Conservation (phyloP, 2,329 filamentous ascomycete genomes). For the Cladobotryum protrusum region DNA sequence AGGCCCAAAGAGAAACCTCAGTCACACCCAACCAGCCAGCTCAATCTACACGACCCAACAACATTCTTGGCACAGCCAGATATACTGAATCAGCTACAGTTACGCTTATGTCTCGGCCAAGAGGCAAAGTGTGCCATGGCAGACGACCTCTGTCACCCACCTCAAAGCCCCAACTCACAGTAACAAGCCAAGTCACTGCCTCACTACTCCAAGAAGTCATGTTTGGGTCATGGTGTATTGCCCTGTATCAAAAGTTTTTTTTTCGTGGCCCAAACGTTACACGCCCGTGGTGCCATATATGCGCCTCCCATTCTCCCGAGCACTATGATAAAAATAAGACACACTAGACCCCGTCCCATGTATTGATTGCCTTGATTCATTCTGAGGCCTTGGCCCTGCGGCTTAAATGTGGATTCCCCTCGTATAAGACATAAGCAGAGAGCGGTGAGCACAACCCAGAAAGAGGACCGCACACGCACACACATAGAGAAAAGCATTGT, state of each 20-base stretch:
- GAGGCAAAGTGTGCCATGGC: too few species aligned
- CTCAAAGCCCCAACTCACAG: too few species aligned
- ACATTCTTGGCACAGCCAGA: too few species aligned
- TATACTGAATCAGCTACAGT: background rate
- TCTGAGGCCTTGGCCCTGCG: background rate
- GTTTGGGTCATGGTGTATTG: too few species aligned
- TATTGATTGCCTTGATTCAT: background rate
- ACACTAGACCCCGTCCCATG: background rate
- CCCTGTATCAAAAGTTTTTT: background rate
- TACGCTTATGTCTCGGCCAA: background rate
- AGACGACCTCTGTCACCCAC: too few species aligned
- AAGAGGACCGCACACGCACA: background rate
- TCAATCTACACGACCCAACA: too few species aligned
- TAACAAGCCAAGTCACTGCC: too few species aligned
- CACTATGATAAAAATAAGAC: background rate
- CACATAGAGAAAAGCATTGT: background rate
- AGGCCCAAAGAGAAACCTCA: constrained; percentile 2
- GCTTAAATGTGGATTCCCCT: background rate
- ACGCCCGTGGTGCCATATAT: constrained; percentile 1
- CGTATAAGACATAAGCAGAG: background rate
- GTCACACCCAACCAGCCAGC: background rate
- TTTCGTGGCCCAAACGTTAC: constrained; percentile 4
- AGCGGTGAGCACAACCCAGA: constrained; percentile 3
- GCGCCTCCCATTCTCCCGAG: background rate
- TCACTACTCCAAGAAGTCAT: too few species aligned